phyloP scores from a whole-genome alignment of 257 asterid genomes.

The Nicotiana noctiflora region DNA sequence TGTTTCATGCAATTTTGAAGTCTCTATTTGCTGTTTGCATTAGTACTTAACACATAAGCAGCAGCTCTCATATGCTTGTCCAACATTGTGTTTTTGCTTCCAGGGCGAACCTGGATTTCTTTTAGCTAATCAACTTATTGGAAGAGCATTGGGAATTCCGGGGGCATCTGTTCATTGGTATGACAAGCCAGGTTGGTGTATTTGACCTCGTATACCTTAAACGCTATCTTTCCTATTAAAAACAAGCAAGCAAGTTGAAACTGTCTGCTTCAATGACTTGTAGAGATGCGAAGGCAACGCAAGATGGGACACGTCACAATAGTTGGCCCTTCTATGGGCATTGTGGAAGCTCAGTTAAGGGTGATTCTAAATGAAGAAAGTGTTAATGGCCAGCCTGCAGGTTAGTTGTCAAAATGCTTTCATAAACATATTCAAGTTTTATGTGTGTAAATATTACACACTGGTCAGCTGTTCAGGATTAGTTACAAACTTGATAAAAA shows the following conservation, averaged over 20 bases:
- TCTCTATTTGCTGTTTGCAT: neutral
- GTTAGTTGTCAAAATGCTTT: slow-evolving; percentile 29
- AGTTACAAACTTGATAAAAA: neutral
- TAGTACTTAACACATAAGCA: neutral
- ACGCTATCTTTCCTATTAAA: neutral
- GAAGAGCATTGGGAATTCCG: slow-evolving; percentile 60
- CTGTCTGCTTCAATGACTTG: slow-evolving; percentile 9
- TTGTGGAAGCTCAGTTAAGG: slow-evolving; percentile 61
- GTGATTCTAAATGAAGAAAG: slow-evolving; percentile 48
- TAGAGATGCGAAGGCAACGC: slow-evolving; percentile 91
- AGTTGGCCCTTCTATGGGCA: slow-evolving; percentile 78
- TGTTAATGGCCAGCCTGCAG: slow-evolving; percentile 36
- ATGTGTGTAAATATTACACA: neutral
- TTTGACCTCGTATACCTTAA: neutral
- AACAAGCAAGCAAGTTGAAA: neutral
- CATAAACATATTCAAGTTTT: neutral
- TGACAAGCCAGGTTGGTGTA: slow-evolving; percentile 85
- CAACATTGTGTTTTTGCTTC: slow-evolving; percentile 9
- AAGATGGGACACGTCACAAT: slow-evolving; percentile 97
- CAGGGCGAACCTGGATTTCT: slow-evolving; percentile 84
- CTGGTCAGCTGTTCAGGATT: neutral
- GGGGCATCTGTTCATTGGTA: slow-evolving; percentile 98
- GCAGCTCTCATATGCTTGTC: neutral
- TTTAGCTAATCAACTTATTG: slow-evolving; percentile 63
- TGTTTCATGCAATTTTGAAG: neutral